Evolutionary conservation across 192 early-diverging fungal genomes (phyloP).

Genomic region (Rhizophagus prolifer): DNA sequence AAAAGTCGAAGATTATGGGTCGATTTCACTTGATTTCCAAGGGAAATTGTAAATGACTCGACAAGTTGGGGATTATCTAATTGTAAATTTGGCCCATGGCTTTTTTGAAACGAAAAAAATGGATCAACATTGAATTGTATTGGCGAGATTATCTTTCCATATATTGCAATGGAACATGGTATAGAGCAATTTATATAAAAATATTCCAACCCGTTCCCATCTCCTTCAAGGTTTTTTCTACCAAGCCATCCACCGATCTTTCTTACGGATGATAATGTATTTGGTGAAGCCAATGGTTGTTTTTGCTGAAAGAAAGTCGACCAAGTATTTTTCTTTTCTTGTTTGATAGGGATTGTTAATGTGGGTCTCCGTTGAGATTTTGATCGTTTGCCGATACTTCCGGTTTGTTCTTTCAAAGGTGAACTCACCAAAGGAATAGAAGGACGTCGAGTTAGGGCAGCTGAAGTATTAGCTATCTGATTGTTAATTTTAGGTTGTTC

Average conservation of each 20-base stretch:
- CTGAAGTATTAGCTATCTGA: slow-evolving; percentile 34
- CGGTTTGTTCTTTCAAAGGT: not conserved
- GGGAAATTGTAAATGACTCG: slow-evolving; percentile 71
- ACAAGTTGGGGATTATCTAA: slow-evolving; percentile 47
- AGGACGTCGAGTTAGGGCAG: slow-evolving; percentile 29
- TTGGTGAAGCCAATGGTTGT: slow-evolving; percentile 46
- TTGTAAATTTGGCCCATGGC: not conserved
- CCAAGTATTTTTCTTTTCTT: slow-evolving; percentile 42
- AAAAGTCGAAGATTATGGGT: slow-evolving; percentile 69
- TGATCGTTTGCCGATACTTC: slow-evolving; percentile 3
- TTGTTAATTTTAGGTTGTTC: slow-evolving; percentile 58
- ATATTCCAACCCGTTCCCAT: slow-evolving; percentile 46
- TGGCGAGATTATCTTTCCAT: not conserved
- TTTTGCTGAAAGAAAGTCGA: slow-evolving; percentile 57
- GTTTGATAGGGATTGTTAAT: slow-evolving; percentile 13
- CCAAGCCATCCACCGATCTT: slow-evolving; percentile 59
- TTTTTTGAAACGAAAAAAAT: slow-evolving; percentile 1
- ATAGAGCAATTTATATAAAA: not conserved
- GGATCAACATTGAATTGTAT: not conserved
- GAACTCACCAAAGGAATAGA: slow-evolving; percentile 22
- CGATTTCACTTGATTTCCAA: slow-evolving; percentile 74
- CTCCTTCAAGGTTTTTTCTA: slow-evolving; percentile 60
- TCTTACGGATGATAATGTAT: slow-evolving; percentile 41
- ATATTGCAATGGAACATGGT: slow-evolving; percentile 1
- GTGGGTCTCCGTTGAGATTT: slow-evolving; percentile 14